Evolutionary conservation across 441 rosid genomes (phyloP), one percentile per base, ranked within the genome.

Genomic region (Omphalea diandra): DNA sequence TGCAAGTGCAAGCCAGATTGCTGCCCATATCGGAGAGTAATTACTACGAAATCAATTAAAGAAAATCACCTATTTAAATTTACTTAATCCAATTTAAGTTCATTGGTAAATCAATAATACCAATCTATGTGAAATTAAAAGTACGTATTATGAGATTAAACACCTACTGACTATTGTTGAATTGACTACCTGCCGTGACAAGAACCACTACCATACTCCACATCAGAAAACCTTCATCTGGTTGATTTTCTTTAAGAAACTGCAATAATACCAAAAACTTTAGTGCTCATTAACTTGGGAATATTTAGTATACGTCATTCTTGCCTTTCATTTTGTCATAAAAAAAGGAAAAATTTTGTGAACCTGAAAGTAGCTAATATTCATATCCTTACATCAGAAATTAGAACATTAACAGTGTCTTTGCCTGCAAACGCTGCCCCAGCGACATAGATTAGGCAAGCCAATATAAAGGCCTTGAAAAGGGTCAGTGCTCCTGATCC

Each of bases 191-290:
- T 57, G 80, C 70, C 29, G 70, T 73, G 61, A 75, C 36, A 44
- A 78, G 70, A 70, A 61, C 82, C 59, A 78, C 77, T 8, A 73
- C 80, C 76, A 78, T 44, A 56, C 78, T 75, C 78, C 82, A 78
- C 77, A 81, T 75, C 64, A 78, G 69, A 67, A 78, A 81, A 59
- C 76, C 78, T 78, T 75, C 82, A 54, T 47, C 66, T 32, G 77
- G 84, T 70, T 78, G 78, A 46, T 72, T 70, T 68, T 67, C 69
- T 59, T 64, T 67, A 50, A 73, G 49, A 67, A 75, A 73, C 81
- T 78, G 73, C 72, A 63, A 12, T 33, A 32, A 38, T 52, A 60
- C 1, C 2, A 60, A 11, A 7, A 20, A 8, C 12, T n/a, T 65
- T 38, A 14, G 18, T 40, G 4, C 14, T 40, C 9, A 40, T 11